Conservation (phyloP, 352 stramenopile species). For the Phytopythium oedochilum region DNA sequence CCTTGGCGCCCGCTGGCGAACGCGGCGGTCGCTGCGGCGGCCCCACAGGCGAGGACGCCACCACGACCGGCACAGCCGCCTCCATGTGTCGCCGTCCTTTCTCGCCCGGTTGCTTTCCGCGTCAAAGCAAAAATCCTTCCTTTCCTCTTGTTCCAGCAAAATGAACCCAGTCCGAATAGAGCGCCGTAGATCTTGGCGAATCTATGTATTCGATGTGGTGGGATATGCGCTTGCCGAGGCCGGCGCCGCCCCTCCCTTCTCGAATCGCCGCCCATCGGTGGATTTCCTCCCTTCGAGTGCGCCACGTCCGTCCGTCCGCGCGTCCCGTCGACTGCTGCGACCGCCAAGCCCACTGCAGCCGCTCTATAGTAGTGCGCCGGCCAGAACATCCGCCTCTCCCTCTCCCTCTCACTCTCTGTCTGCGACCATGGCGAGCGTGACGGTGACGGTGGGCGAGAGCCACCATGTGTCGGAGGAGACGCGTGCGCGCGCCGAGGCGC, state of each 20-base stretch:
- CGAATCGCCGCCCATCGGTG: neutral
- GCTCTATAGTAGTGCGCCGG: neutral
- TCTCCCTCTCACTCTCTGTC: neutral
- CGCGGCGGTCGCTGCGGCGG: conserved; percentile 7
- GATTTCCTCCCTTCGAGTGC: neutral
- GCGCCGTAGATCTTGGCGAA: neutral
- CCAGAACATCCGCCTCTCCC: neutral
- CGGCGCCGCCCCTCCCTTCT: neutral
- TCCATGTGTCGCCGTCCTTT: conserved; percentile 12
- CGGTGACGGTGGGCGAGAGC: conserved; percentile 40
- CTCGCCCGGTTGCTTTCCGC: neutral
- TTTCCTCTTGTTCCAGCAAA: neutral
- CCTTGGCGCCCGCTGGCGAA: conserved; percentile 6
- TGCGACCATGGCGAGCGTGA: conserved; percentile 29
- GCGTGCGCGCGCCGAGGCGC: conserved; percentile 48
- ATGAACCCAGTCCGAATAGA: conserved; percentile 6
- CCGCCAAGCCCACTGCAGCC: too few species aligned
- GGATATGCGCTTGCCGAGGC: neutral
- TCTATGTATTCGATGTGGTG: neutral
- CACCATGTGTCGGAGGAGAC: conserved; percentile 67
- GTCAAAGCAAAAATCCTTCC: neutral
- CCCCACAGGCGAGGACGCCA: neutral
- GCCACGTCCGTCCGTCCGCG: neutral
- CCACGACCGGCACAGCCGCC: conserved; percentile 1
- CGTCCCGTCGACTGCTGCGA: neutral